A percentile compares a stretch with the other conserved stretches of the same genome.
These are phyloP conservation scores for Cinnamomum chago DNA, from an alignment of 164 flowering plant genomes.

Conservation along the genomic window DNA sequence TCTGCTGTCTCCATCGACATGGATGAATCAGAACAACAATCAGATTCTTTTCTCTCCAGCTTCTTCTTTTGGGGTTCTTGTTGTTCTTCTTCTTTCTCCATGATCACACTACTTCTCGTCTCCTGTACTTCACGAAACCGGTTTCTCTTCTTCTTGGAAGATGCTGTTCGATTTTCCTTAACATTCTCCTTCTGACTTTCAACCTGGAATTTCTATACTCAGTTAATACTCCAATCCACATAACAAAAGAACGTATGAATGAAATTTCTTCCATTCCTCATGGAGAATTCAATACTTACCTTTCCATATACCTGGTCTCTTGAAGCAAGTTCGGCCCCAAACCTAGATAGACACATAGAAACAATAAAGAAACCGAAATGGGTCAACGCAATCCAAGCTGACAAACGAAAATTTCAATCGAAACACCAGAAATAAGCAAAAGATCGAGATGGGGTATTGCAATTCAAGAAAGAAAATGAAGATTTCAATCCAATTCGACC, in stretches of 20 bases:
- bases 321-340: background rate
- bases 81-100: slow-evolving; percentile 3
- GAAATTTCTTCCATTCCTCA: background rate
- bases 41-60: slow-evolving; percentile 3
- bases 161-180: slow-evolving; percentile 4
- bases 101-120: background rate
- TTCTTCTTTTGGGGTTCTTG: slow-evolving; percentile 4
- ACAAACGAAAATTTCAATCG: background rate
- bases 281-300: slow-evolving; percentile 2
- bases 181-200: background rate
- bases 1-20: slow-evolving; percentile 6
- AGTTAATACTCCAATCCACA: background rate
- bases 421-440: background rate
- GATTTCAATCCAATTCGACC: background rate
- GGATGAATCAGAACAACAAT: background rate
- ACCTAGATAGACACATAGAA: background rate
- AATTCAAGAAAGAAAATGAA: background rate
- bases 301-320: slow-evolving; percentile 4
- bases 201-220: background rate
- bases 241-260: background rate
- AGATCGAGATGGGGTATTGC: background rate
- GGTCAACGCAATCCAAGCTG: background rate
- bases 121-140: background rate
- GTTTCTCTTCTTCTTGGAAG: slow-evolving; percentile 9
- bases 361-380: background rate